phyloP scores from a whole-genome alignment of 129 eudicot genomes.

The Gnaphalium uliginosum region DNA sequence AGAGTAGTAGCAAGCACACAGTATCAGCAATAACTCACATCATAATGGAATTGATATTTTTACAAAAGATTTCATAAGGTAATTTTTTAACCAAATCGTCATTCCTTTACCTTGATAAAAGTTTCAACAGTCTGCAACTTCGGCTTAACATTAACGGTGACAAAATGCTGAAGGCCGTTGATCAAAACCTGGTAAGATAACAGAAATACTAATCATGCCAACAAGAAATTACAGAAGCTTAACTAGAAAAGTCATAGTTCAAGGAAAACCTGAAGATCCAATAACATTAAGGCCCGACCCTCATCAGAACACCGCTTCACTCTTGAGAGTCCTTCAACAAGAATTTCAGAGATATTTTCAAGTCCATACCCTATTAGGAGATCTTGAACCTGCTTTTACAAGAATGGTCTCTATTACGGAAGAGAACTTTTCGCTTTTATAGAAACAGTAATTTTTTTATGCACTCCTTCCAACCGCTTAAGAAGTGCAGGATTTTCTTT shows the following conservation, averaged over 20 bases:
- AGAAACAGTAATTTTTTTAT: not conserved
- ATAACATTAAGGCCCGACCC: slow-evolving; percentile 95
- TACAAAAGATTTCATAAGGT: not conserved
- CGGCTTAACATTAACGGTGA: slow-evolving; percentile 62
- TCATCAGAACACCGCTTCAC: slow-evolving; percentile 95
- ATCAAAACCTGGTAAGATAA: slow-evolving; percentile 68
- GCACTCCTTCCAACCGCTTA: not conserved
- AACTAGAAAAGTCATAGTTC: not conserved
- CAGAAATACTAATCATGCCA: not conserved
- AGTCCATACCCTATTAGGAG: slow-evolving; percentile 77
- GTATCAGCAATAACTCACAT: slow-evolving; percentile 8
- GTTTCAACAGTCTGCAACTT: slow-evolving; percentile 78
- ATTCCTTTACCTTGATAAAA: slow-evolving; percentile 68
- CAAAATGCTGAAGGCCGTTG: slow-evolving; percentile 91
- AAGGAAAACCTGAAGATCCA: slow-evolving; percentile 88
- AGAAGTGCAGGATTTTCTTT: slow-evolving; percentile 1
- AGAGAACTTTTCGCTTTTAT: not conserved
- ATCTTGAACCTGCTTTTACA: slow-evolving; percentile 67
- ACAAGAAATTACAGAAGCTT: slow-evolving; percentile 1
- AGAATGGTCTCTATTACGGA: not conserved
- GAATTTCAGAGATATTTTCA: slow-evolving; percentile 79
- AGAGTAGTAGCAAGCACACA: slow-evolving; percentile 1
- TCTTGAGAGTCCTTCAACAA: slow-evolving; percentile 86
- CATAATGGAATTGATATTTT: not conserved
- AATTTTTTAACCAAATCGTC: not conserved